These are phyloP conservation scores for Metschnikowia reukaufii DNA, from an alignment of 805 yeast species.

Conservation along the genomic window DNA sequence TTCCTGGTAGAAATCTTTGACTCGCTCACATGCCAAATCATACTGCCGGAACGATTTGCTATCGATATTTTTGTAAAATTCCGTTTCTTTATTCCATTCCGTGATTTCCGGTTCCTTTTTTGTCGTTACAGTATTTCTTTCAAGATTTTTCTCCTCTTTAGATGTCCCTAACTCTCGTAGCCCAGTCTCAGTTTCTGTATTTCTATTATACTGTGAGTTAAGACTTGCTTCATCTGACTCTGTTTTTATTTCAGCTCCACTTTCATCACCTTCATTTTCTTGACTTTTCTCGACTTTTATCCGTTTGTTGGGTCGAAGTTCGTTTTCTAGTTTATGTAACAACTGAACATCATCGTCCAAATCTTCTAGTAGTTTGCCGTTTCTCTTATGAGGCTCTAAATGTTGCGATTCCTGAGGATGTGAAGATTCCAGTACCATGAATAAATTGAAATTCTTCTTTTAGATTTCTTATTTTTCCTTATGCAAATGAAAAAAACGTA, in stretches of 20 bases:
- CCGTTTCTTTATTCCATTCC: conserved; percentile 26
- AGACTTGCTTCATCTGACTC: not conserved
- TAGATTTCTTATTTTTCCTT: no score
- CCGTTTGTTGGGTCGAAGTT: conserved; percentile 9
- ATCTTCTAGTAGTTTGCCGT: conserved; percentile 18
- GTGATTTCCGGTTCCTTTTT: not conserved
- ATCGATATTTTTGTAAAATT: conserved; percentile 34
- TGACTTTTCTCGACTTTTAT: conserved; percentile 8
- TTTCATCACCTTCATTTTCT: not conserved
- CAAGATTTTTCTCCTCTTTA: no score
- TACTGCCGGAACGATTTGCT: conserved; percentile 57
- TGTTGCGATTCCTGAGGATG: not conserved
- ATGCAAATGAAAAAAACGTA: no score
- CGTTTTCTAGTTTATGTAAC: conserved; percentile 20
- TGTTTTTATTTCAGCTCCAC: not conserved
- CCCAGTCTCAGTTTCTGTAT: not conserved
- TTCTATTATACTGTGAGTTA: not conserved
- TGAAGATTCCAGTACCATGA: not conserved
- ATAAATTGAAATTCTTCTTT: no score
- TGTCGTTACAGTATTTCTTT: no score
- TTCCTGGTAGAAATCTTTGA: conserved; percentile 62
- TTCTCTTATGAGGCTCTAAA: conserved; percentile 5
- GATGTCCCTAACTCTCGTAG: not conserved
- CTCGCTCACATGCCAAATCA: conserved; percentile 67
- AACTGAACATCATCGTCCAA: conserved; percentile 22